Percentiles rank a stretch among this genome's conserved stretches.
Evolutionary conservation across 352 stramenopile species (phyloP).

Genomic region (Phytopythium aichiense): DNA sequence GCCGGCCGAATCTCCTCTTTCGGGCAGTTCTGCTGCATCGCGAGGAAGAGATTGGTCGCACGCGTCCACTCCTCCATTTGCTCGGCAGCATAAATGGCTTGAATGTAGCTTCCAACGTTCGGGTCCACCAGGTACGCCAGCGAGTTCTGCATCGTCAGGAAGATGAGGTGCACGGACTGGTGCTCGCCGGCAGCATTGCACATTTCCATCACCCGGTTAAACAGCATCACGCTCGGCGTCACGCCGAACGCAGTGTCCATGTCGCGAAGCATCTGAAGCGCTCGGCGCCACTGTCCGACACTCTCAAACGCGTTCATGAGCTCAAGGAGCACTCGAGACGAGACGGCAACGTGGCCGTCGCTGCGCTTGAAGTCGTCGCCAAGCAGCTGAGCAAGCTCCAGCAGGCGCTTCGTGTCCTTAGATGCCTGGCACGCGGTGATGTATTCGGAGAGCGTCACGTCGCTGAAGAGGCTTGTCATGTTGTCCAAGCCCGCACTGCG

Average conservation of each 20-base stretch:
- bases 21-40: constrained; percentile 60
- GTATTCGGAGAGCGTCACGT: constrained; percentile 37
- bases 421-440: constrained; percentile 28
- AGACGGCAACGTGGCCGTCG: constrained; percentile 6
- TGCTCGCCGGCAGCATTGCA: constrained; percentile 58
- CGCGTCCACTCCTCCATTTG: constrained; percentile 59
- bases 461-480: constrained; percentile 16
- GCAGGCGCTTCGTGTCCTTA: constrained; percentile 27
- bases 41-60: constrained; percentile 65
- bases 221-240: constrained; percentile 37
- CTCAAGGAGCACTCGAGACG: constrained; percentile 27
- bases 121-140: constrained; percentile 40
- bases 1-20: constrained; percentile 46
- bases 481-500: neutral
- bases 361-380: constrained; percentile 30
- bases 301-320: constrained; percentile 46
- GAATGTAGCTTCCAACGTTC: constrained; percentile 59
- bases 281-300: constrained; percentile 41
- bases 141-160: constrained; percentile 58
- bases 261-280: constrained; percentile 43
- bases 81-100: constrained; percentile 69
- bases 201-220: constrained; percentile 56
- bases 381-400: constrained; percentile 28
- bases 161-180: constrained; percentile 55
- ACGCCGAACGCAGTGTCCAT: constrained; percentile 37